Evolutionary conservation across 2,329 filamentous ascomycete species (phyloP), one percentile per base, ranked within the genome.

Genomic region (Trichoderma atroviride): DNA sequence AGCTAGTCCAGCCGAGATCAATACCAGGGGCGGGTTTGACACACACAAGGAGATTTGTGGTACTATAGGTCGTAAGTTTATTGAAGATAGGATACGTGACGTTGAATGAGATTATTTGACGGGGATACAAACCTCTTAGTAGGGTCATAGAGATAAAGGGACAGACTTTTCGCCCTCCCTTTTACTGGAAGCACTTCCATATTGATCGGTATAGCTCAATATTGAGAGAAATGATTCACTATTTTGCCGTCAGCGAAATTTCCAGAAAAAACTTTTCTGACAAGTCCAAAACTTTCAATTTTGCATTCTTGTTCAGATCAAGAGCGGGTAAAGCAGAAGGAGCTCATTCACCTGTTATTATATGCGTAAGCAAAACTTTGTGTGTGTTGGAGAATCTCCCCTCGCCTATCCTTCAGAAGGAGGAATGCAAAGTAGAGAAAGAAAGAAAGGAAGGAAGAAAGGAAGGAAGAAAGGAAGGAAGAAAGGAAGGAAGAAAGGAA

Each of bases 1-100:
- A 70, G 24, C 74, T 70, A 66, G 80, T 74, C 14, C 75, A 76
- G 43, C 75, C 77, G 52, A 74, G 72, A 50, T 80, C 74, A 4
- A 75, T 73, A 2, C 76, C 78, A 5, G 76, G 79, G 4, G 74
- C 75, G 11, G 33, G 4, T 27, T 75, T 75, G 22, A 78, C 73
- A n/a, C 73, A 74, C 50, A 75, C 74, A 59, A 78, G 73, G 43
- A 80, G 73, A 43, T 71, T 69, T 58, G 79, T 71, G 35, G 61
- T 71, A 60, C 77, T 79, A 27, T 77, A 75, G 27, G 78, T 81
- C 10, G n/a, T 60, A 29, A 60, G 22, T 5, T 27, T 40, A 9
- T 9, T 13, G 14, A 13, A 4, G 1, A 13, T 4, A 29, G 31
- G 43, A 0, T 22, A 40, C 19, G 16, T 5, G 3, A 27, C 4